phyloP scores from a whole-genome alignment of 768 basidiomycete species.

The Artomyces pyxidatus region DNA sequence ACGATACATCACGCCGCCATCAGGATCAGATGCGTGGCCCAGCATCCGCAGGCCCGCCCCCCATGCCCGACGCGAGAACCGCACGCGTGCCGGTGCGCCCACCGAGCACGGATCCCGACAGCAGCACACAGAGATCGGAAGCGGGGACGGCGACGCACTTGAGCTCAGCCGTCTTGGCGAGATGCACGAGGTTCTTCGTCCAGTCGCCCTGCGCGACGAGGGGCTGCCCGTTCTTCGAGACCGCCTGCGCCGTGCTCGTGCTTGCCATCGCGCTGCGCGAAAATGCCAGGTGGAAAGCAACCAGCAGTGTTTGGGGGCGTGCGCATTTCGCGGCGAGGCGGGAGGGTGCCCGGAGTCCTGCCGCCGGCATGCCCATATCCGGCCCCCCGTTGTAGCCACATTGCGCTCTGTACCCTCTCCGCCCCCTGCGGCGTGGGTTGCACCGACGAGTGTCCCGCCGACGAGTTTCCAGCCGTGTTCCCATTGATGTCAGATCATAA shows the following conservation, averaged over 20 bases:
- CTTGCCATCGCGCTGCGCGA: conserved; percentile 11
- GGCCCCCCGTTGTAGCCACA: no score
- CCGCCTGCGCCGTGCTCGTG: conserved; percentile 2
- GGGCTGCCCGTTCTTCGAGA: conserved; percentile 5
- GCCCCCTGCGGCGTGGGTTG: no score
- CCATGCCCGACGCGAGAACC: not conserved
- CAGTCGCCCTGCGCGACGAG: conserved; percentile 77
- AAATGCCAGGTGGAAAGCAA: conserved; percentile 4
- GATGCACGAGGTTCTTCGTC: conserved; percentile 79
- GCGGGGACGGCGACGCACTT: conserved; percentile 48
- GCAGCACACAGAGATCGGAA: not conserved
- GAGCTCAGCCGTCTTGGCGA: conserved; percentile 82
- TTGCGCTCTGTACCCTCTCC: no score
- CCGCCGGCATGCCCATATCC: no score
- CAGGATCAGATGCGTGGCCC: not conserved
- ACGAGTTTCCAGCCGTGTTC: no score
- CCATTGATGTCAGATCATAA: no score
- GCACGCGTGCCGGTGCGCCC: not conserved
- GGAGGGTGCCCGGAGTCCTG: not conserved
- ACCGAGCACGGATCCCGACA: not conserved
- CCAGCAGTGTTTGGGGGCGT: conserved; percentile 7
- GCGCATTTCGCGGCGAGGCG: not conserved
- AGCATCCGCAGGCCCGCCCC: not conserved
- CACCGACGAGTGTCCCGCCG: no score
- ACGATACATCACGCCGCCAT: not conserved